Evolutionary conservation across 1,139 yeast genomes (phyloP).

Genomic region (Yamadazyma trypodendri): DNA sequence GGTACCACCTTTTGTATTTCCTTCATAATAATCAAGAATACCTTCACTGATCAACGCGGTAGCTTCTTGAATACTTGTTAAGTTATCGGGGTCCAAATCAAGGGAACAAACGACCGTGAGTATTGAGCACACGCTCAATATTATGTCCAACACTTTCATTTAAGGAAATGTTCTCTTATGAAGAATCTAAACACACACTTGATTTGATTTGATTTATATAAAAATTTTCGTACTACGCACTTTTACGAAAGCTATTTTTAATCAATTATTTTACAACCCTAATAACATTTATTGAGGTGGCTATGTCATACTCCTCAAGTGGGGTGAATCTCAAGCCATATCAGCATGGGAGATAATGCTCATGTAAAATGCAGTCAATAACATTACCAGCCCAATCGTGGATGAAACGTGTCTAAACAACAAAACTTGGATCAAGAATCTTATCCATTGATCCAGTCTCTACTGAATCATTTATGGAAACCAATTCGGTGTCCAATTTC

Average conservation of each 20-base stretch:
- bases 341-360: not conserved
- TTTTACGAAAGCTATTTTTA: not conserved
- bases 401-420: slow-evolving; percentile 6
- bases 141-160: slow-evolving; percentile 2
- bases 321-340: not conserved
- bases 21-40: slow-evolving; percentile 70
- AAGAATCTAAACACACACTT: not conserved
- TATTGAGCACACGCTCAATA: not conserved
- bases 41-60: slow-evolving; percentile 61
- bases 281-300: not conserved
- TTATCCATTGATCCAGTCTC: slow-evolving; percentile 20
- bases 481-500: too few relatives aligned
- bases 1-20: slow-evolving; percentile 63
- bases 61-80: slow-evolving; percentile 43
- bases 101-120: slow-evolving; percentile 2
- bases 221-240: slow-evolving; percentile 1
- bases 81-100: slow-evolving; percentile 37
- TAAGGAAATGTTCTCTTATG: not conserved
- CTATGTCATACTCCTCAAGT: too few relatives aligned
- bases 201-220: not conserved
- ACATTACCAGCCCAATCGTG: too few relatives aligned
- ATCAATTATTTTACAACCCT: slow-evolving; percentile 5
- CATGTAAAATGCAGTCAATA: too few relatives aligned
- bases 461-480: slow-evolving; percentile 7
- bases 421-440: slow-evolving; percentile 19